Conservation (phyloP, 495 filamentous ascomycete species). For the Xylaria cubensis region DNA sequence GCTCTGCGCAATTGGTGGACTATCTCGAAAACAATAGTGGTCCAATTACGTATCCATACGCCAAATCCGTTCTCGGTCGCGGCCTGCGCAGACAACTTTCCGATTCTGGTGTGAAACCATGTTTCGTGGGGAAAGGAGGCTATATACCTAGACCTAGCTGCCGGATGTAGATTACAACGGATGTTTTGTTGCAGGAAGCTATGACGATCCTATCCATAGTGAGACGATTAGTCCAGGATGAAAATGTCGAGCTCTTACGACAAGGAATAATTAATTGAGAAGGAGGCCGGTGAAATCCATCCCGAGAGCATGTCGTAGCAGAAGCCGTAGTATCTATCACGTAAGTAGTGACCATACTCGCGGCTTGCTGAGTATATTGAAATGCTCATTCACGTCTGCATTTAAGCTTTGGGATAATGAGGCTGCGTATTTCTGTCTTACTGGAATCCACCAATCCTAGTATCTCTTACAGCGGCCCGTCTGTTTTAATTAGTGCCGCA, state of each 20-base stretch:
- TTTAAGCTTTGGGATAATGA: not conserved
- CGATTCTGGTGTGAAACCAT: slow-evolving; percentile 4
- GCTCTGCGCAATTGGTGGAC: slow-evolving; percentile 18
- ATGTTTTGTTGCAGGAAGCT: not conserved
- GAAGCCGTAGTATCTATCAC: not conserved
- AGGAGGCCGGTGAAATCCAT: not conserved
- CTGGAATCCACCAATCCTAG: slow-evolving; percentile 6
- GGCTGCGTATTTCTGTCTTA: not conserved
- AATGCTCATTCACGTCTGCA: not conserved
- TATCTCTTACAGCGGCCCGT: not conserved
- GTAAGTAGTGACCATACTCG: not conserved
- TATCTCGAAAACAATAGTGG: slow-evolving; percentile 1
- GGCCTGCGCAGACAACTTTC: not conserved
- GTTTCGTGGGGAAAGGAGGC: not conserved
- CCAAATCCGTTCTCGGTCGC: slow-evolving; percentile 4
- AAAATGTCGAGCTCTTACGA: not conserved
- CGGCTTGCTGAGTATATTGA: too few relatives aligned
- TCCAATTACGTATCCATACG: not conserved
- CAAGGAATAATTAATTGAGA: slow-evolving; percentile 1
- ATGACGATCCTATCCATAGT: not conserved
- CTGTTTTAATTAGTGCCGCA: not conserved
- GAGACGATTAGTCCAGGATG: not conserved
- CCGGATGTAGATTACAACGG: not conserved
- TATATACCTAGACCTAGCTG: not conserved
- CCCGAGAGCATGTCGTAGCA: not conserved